Evolutionary conservation across 768 basidiomycete species (phyloP), one percentile per base, ranked within the genome.

Genomic region (Rhizopogon vinicolor): DNA sequence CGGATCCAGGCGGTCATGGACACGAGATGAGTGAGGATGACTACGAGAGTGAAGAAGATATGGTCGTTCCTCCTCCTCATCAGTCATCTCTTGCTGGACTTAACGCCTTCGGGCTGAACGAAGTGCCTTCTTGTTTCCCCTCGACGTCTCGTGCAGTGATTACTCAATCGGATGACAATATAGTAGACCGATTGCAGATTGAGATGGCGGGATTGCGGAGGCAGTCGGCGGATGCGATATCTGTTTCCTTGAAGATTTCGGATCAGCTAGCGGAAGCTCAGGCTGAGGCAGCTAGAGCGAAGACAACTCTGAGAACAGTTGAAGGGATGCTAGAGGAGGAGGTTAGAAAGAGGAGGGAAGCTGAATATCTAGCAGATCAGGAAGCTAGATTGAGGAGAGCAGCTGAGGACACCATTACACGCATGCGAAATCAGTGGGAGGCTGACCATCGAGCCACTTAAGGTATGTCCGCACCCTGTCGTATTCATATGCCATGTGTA

Each of bases 21-120:
- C 75, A 75, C 39, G 65, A 68, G 44, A 60, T 69, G n/a, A 82
- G 81, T 49, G 80, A 78, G 58, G 80, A 82, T 41, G 72, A 68
- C 31, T 85, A 74, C 58, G 85, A 87, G 67, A 89, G 86, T 63
- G 86, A 88, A 63, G 87, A 88, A 55, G 86, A 85, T 44, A 70
- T 80, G 66, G 62, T 73, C 29, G 69, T 75, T 45, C 78, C 78
- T 22, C 73, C 78, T 60, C 70, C 74, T 55, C 76, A 76, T 55
- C 73, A 77, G 37, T 68, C 70, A 52, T 72, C 77, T 44, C 55
- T 72, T 41, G 64, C 68, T 35, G 70, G 75, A 53, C 62, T 77
- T 13, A 73, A 74, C 42, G 62, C 70, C n/a, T 63, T 72, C 44
- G 69, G 69, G 25, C 67, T 71, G 22, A 59, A 64, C 18, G 63